A percentile compares a stretch with the other conserved stretches of the same genome.
Evolutionary conservation across 176 grass and related monocot genomes (phyloP).

Genomic region (Chloris gayana): DNA sequence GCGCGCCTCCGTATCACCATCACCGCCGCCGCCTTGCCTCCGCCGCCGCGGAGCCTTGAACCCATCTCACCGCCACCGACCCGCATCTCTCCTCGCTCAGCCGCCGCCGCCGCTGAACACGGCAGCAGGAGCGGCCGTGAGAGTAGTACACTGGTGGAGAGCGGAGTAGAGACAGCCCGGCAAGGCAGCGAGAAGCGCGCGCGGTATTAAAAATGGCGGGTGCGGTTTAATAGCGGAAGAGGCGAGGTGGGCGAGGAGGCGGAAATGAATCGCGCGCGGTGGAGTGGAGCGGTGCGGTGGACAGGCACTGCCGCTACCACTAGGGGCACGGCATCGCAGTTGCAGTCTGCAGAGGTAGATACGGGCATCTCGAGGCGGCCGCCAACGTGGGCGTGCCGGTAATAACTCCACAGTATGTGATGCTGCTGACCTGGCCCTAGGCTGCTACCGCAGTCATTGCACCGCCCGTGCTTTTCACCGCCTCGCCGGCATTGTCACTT

Average conservation of each 20-base stretch:
- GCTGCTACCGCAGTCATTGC: background rate
- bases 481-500: background rate
- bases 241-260: conserved; percentile 33
- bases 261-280: conserved; percentile 38
- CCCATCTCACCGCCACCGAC: background rate
- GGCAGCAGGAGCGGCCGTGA: background rate
- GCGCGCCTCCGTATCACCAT: background rate
- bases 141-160: too few relatives aligned
- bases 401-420: conserved; percentile 5
- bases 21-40: background rate
- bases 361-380: conserved; percentile 47
- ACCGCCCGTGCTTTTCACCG: conserved; percentile 23
- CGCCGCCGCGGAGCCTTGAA: background rate
- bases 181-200: conserved; percentile 19
- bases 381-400: background rate
- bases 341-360: background rate
- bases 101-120: background rate
- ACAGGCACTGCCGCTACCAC: background rate
- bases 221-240: conserved; percentile 35
- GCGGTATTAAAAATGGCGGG: conserved; percentile 54
- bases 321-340: background rate
- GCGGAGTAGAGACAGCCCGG: background rate
- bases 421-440: background rate
- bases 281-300: background rate
- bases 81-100: conserved; percentile 9